phyloP scores from a whole-genome alignment of 2,329 filamentous ascomycete species.

The Paramyrothecium sp. region DNA sequence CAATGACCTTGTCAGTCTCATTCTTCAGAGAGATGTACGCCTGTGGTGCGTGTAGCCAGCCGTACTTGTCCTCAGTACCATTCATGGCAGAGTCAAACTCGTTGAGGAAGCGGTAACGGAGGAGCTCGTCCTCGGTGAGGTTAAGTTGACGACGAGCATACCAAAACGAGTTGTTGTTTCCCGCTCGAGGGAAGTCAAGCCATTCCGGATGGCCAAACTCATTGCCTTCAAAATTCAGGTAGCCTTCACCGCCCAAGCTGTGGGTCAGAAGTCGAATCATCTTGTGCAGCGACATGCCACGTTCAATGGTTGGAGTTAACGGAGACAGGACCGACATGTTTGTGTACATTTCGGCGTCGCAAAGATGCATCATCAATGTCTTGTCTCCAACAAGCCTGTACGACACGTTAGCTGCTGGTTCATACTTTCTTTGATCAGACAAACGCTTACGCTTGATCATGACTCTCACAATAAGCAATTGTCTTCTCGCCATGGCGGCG shows the following conservation, averaged over 20 bases:
- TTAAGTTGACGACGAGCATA: slow-evolving; percentile 94
- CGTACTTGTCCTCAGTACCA: slow-evolving; percentile 79
- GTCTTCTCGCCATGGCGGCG: slow-evolving; percentile 95
- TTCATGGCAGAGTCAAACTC: slow-evolving; percentile 95
- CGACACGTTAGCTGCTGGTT: slow-evolving; percentile 16
- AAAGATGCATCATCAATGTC: slow-evolving; percentile 95
- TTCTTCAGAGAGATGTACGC: slow-evolving; percentile 94
- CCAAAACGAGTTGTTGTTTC: slow-evolving; percentile 91
- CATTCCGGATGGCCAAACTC: slow-evolving; percentile 98
- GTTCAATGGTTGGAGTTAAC: slow-evolving; percentile 84
- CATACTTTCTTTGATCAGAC: slow-evolving; percentile 5
- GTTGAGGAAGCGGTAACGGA: slow-evolving; percentile 90
- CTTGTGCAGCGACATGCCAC: slow-evolving; percentile 92
- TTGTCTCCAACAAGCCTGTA: slow-evolving; percentile 90
- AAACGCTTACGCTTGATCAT: slow-evolving; percentile 86
- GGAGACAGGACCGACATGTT: slow-evolving; percentile 88
- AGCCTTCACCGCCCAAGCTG: slow-evolving; percentile 88
- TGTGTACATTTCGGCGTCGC: slow-evolving; percentile 95
- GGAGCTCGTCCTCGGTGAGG: slow-evolving; percentile 77
- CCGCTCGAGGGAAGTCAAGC: slow-evolving; percentile 95
- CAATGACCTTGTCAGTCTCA: slow-evolving; percentile 88
- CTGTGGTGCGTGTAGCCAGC: slow-evolving; percentile 83
- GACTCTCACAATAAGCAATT: slow-evolving; percentile 94
- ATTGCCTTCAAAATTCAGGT: slow-evolving; percentile 98
- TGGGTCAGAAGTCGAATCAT: slow-evolving; percentile 96